Conservation (phyloP, 495 filamentous ascomycete genomes). For the Trichoderma gamsii region DNA sequence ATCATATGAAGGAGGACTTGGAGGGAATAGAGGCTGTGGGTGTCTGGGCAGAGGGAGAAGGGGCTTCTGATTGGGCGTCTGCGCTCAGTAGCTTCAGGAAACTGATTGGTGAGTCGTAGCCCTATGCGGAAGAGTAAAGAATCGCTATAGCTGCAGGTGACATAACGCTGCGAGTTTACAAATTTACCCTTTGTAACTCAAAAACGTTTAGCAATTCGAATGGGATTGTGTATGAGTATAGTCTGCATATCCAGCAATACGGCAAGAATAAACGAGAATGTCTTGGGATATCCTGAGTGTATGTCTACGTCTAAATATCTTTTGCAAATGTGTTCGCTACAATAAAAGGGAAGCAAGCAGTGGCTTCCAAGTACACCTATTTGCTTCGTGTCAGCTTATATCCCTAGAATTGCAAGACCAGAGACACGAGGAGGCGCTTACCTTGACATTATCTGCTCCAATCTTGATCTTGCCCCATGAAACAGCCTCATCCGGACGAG, state of each 20-base stretch:
- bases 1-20: constrained; percentile 62
- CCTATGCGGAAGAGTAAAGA: neutral
- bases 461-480: constrained; percentile 98
- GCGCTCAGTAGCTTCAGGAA: constrained; percentile 41
- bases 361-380: constrained; percentile 86
- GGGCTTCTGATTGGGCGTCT: constrained; percentile 40
- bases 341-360: constrained; percentile 85
- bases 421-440: constrained; percentile 28
- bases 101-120: constrained; percentile 37
- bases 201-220: too few relatives aligned
- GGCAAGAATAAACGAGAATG: neutral
- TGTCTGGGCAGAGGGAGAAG: constrained; percentile 38
- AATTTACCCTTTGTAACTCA: too few relatives aligned
- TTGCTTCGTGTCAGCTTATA: constrained; percentile 20
- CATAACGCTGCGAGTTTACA: neutral
- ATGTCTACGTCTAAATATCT: constrained; percentile 23
- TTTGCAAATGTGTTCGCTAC: constrained; percentile 90
- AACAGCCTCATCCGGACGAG: constrained; percentile 91
- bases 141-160: neutral
- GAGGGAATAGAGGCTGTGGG: constrained; percentile 46
- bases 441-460: constrained; percentile 81
- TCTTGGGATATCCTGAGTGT: neutral
- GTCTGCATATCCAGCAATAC: neutral
- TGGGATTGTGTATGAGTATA: neutral
- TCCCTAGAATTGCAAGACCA: neutral